These are phyloP conservation scores for Cubamyces lactineus DNA, from an alignment of 768 basidiomycete genomes.

Conservation along the genomic window DNA sequence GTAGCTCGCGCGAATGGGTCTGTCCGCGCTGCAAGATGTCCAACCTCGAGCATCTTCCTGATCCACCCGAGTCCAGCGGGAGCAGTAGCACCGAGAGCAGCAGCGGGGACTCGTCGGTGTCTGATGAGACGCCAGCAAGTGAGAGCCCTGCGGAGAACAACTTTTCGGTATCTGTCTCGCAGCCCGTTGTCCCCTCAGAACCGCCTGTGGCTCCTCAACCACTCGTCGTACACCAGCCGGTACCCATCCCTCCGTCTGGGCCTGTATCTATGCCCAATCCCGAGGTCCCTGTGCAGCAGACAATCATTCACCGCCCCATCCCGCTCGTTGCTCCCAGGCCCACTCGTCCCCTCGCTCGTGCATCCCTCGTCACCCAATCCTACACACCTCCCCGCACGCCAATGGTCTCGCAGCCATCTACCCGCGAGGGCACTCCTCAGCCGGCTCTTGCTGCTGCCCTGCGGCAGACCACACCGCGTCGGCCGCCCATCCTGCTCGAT, in stretches of 20 bases:
- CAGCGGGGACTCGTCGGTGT: conserved; percentile 1
- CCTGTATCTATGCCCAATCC: neutral
- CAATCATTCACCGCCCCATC: conserved; percentile 20
- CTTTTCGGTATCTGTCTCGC: neutral
- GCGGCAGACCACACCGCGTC: conserved; percentile 21
- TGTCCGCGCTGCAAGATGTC: conserved; percentile 73
- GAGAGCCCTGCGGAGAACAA: neutral
- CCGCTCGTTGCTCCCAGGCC: conserved; percentile 31
- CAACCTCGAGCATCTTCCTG: conserved; percentile 74
- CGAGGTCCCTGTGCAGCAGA: conserved; percentile 9
- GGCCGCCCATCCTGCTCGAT: conserved; percentile 70
- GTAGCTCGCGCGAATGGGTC: conserved; percentile 78
- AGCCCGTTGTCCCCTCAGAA: conserved; percentile 9
- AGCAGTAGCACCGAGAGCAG: neutral
- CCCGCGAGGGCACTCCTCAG: conserved; percentile 21
- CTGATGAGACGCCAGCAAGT: neutral
- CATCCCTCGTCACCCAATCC: conserved; percentile 24
- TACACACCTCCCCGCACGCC: conserved; percentile 23
- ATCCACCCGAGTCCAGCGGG: conserved; percentile 44
- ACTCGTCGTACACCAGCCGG: neutral
- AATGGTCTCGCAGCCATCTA: conserved; percentile 6
- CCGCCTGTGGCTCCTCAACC: conserved; percentile 1
- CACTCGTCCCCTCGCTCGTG: conserved; percentile 27
- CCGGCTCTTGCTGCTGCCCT: conserved; percentile 21
- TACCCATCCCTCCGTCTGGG: neutral